Evolutionary conservation across 1,284 basidiomycete species (phyloP).

Genomic region (Cystobasidium slooffiae): DNA sequence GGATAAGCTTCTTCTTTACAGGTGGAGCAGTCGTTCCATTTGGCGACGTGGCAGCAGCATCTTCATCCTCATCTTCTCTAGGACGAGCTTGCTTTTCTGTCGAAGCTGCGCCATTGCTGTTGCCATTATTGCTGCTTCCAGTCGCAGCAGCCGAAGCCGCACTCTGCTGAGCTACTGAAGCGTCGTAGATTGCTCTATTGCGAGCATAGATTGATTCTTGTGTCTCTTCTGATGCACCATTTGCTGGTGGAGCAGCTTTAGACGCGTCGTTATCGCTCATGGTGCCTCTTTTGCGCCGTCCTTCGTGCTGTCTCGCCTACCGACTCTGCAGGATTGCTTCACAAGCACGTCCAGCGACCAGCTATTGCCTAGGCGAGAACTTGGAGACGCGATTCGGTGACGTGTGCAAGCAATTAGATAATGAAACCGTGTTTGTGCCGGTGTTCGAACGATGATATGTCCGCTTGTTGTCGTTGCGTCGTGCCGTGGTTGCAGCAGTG

Average conservation of each 20-base stretch:
- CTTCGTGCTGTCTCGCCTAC: neutral
- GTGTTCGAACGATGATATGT: too few relatives aligned
- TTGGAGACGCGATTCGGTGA: too few relatives aligned
- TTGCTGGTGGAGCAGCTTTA: slow-evolving; percentile 10
- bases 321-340: slow-evolving; percentile 4
- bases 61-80: slow-evolving; percentile 22
- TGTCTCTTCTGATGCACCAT: slow-evolving; percentile 14
- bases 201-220: slow-evolving; percentile 38
- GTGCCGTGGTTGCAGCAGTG: too few relatives aligned
- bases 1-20: slow-evolving; percentile 36
- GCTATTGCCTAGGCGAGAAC: too few relatives aligned
- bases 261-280: neutral
- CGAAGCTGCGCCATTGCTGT: neutral
- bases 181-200: slow-evolving; percentile 40
- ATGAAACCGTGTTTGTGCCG: too few relatives aligned
- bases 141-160: neutral
- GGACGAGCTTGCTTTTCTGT: slow-evolving; percentile 19
- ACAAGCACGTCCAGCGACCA: too few relatives aligned
- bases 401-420: too few relatives aligned
- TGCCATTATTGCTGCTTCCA: neutral
- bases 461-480: too few relatives aligned
- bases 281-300: neutral
- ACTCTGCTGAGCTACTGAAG: slow-evolving; percentile 26
- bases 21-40: slow-evolving; percentile 1
- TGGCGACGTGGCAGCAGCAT: neutral